These are phyloP conservation scores for Ophiostoma sp. DNA, from an alignment of 2,329 filamentous ascomycete genomes.

Conservation along the genomic window DNA sequence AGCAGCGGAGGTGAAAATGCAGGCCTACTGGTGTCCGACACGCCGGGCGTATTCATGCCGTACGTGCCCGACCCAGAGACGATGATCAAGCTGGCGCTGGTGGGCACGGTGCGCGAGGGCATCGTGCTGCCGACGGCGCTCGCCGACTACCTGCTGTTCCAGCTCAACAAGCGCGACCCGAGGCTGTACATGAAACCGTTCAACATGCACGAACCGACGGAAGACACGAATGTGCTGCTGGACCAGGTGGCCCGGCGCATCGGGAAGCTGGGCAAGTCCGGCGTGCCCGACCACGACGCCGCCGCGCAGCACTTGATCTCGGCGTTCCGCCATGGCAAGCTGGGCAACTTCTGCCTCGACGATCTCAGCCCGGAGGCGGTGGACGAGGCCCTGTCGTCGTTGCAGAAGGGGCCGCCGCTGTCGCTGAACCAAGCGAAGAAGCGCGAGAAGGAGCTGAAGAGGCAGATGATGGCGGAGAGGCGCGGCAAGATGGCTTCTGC, in stretches of 20 bases:
- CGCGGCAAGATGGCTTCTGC: not conserved
- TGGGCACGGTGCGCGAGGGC: slow-evolving; percentile 84
- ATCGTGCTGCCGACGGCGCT: slow-evolving; percentile 72
- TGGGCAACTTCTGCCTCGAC: slow-evolving; percentile 77
- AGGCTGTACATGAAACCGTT: slow-evolving; percentile 48
- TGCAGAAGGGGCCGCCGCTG: slow-evolving; percentile 41
- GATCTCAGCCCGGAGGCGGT: slow-evolving; percentile 59
- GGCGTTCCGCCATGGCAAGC: slow-evolving; percentile 68
- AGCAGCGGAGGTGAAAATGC: slow-evolving; percentile 37
- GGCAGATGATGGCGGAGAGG: not conserved
- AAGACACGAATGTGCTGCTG: slow-evolving; percentile 72
- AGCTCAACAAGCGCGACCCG: slow-evolving; percentile 65
- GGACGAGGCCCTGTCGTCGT: slow-evolving; percentile 41
- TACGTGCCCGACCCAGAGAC: slow-evolving; percentile 78
- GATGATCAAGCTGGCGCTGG: slow-evolving; percentile 93
- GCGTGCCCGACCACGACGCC: slow-evolving; percentile 61
- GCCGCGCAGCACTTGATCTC: slow-evolving; percentile 76
- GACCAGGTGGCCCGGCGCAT: slow-evolving; percentile 64
- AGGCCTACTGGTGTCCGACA: slow-evolving; percentile 82
- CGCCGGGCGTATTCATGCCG: slow-evolving; percentile 90
- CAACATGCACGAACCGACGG: slow-evolving; percentile 64
- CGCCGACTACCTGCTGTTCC: slow-evolving; percentile 85
- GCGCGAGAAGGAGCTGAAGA: slow-evolving; percentile 50
- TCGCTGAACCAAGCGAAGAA: slow-evolving; percentile 67
- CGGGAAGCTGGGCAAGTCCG: slow-evolving; percentile 70